phyloP scores from a whole-genome alignment of 352 stramenopile species.

The Blastocystis sp. region DNA sequence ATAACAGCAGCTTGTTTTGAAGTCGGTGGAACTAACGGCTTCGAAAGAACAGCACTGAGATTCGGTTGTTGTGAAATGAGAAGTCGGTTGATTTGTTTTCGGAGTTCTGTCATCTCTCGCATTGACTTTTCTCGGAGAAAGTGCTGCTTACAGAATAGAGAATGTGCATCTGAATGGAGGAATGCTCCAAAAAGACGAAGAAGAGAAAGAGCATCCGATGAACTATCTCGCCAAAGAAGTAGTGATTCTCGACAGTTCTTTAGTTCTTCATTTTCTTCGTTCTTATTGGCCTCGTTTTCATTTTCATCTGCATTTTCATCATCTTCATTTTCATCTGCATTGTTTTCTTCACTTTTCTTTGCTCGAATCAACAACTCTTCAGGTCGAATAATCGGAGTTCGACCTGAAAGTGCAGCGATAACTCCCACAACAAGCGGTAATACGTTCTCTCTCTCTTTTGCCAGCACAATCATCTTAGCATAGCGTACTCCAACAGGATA shows the following conservation, averaged over 20 bases:
- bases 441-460: background rate
- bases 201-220: slow-evolving; percentile 63
- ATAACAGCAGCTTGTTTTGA: background rate
- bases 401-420: slow-evolving; percentile 64
- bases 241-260: background rate
- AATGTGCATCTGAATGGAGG: background rate
- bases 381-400: slow-evolving; percentile 65
- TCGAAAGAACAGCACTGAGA: slow-evolving; percentile 25
- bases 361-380: slow-evolving; percentile 53
- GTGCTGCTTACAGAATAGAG: slow-evolving; percentile 62
- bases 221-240: slow-evolving; percentile 58
- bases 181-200: slow-evolving; percentile 64
- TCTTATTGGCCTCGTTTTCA: background rate
- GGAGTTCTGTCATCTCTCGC: slow-evolving; percentile 64
- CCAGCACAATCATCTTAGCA: slow-evolving; percentile 79
- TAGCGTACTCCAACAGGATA: slow-evolving; percentile 79
- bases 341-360: background rate
- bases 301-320: slow-evolving; percentile 26
- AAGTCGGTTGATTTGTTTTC: slow-evolving; percentile 63
- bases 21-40: slow-evolving; percentile 48
- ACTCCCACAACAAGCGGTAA: slow-evolving; percentile 61
- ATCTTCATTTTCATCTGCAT: slow-evolving; percentile 10
- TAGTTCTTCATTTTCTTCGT: slow-evolving; percentile 32
- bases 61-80: slow-evolving; percentile 20
- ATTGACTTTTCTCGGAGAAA: slow-evolving; percentile 65